phyloP scores from a whole-genome alignment of 2,329 filamentous ascomycete species.

The Capronia coronata region DNA sequence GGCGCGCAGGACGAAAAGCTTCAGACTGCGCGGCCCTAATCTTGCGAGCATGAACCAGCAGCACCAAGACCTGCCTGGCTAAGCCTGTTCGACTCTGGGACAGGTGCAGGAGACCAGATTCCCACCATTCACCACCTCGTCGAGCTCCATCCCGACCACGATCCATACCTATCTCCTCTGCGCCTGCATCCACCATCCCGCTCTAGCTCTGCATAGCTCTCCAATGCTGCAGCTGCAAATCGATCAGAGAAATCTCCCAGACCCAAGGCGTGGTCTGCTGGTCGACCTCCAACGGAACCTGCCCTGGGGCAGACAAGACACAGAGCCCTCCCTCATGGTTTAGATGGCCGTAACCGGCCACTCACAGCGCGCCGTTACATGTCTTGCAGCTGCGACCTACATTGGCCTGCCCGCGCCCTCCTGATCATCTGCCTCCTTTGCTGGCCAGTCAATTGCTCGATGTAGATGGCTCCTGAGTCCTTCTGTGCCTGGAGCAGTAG shows the following conservation, averaged over 20 bases:
- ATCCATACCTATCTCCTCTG: conserved; percentile 4
- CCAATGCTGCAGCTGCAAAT: conserved; percentile 13
- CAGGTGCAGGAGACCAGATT: conserved; percentile 23
- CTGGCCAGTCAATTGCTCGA: conserved; percentile 21
- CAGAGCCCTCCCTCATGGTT: conserved; percentile 7
- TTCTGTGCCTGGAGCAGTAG: conserved; percentile 20
- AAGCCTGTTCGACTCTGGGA: conserved; percentile 21
- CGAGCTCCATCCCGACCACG: conserved; percentile 18
- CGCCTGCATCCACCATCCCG: conserved; percentile 20
- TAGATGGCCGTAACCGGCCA: conserved; percentile 19
- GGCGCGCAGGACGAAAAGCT: conserved; percentile 10
- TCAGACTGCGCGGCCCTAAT: conserved; percentile 10
- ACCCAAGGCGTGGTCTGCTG: conserved; percentile 3
- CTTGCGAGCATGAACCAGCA: conserved; percentile 21
- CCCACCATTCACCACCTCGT: conserved; percentile 8
- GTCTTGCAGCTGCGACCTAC: conserved; percentile 25
- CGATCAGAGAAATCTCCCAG: conserved; percentile 10
- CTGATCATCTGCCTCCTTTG: conserved; percentile 26
- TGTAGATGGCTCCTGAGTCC: conserved; percentile 20
- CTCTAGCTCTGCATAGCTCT: conserved; percentile 24
- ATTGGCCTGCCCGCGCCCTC: conserved; percentile 23
- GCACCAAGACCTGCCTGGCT: conserved; percentile 22
- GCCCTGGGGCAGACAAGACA: conserved; percentile 15
- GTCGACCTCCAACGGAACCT: conserved; percentile 17
- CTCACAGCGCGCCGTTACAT: conserved; percentile 24